phyloP scores from a whole-genome alignment of 495 filamentous ascomycete species.

The Pyronema domesticum region DNA sequence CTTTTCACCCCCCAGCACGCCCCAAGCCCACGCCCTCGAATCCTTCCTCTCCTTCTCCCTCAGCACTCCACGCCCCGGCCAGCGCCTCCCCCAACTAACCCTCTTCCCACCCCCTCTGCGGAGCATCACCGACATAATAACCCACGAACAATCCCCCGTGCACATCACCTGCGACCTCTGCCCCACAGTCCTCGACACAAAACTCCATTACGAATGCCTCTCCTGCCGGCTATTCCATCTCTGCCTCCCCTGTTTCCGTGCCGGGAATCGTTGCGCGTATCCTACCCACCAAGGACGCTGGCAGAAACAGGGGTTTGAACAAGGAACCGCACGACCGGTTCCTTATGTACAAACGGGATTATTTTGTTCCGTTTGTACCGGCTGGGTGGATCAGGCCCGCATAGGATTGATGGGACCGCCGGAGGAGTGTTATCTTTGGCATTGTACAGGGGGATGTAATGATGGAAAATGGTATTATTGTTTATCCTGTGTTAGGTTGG shows the following conservation, averaged over 20 bases:
- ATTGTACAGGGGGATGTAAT: slow-evolving; percentile 7
- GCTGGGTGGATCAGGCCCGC: slow-evolving; percentile 9
- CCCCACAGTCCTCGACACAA: background rate
- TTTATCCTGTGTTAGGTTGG: slow-evolving; percentile 8
- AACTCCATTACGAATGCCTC: slow-evolving; percentile 2
- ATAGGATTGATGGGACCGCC: background rate
- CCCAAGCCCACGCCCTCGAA: background rate
- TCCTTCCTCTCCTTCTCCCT: background rate
- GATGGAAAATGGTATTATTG: slow-evolving; percentile 12
- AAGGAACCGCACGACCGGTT: too few species aligned
- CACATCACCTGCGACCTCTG: background rate
- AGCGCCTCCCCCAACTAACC: background rate
- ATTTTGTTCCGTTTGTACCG: slow-evolving; percentile 17
- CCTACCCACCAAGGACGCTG: background rate
- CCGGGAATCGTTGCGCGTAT: background rate
- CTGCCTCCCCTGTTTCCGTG: background rate
- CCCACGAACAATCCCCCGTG: background rate
- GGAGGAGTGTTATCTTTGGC: slow-evolving; percentile 7
- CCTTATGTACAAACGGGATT: slow-evolving; percentile 6
- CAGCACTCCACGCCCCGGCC: background rate
- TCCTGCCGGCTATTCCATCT: background rate
- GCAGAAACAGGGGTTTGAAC: background rate
- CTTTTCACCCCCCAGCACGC: background rate
- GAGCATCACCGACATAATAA: background rate
- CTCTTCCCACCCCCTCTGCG: background rate